Conservation (phyloP, 345 rosid genomes). For the Eutrema japonicum region DNA sequence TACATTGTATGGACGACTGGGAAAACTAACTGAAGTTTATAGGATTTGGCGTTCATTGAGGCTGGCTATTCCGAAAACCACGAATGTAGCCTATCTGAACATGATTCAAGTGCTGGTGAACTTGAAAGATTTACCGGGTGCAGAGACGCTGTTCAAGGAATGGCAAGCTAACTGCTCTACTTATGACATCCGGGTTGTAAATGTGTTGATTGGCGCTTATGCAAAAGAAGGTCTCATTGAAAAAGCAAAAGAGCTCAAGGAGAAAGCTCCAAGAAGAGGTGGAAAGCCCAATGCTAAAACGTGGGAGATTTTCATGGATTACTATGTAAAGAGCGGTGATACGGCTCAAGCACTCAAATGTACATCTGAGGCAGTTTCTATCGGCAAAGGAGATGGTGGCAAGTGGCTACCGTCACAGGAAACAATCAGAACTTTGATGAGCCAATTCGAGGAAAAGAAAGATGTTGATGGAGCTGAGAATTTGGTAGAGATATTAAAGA, state of each 20-base stretch:
- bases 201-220: slow-evolving; percentile 76
- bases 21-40: slow-evolving; percentile 77
- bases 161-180: slow-evolving; percentile 75
- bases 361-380: slow-evolving; percentile 64
- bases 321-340: slow-evolving; percentile 63
- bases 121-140: slow-evolving; percentile 88
- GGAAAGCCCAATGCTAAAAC: slow-evolving; percentile 80
- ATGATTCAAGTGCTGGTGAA: slow-evolving; percentile 85
- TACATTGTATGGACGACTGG: slow-evolving; percentile 71
- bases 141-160: slow-evolving; percentile 87
- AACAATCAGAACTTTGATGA: slow-evolving; percentile 59
- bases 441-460: slow-evolving; percentile 63
- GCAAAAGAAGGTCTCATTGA: slow-evolving; percentile 58
- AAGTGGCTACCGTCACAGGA: slow-evolving; percentile 84
- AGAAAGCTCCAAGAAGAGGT: slow-evolving; percentile 69
- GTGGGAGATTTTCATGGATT: slow-evolving; percentile 76
- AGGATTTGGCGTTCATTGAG: slow-evolving; percentile 92
- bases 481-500: slow-evolving; percentile 71
- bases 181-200: slow-evolving; percentile 76
- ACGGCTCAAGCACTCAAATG: slow-evolving; percentile 62
- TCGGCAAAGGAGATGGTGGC: slow-evolving; percentile 69
- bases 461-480: slow-evolving; percentile 90
- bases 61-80: slow-evolving; percentile 76
- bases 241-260: slow-evolving; percentile 73
- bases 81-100: slow-evolving; percentile 83